Conservation (phyloP, 2,329 filamentous ascomycete genomes). For the Aureobasidium sp. region DNA sequence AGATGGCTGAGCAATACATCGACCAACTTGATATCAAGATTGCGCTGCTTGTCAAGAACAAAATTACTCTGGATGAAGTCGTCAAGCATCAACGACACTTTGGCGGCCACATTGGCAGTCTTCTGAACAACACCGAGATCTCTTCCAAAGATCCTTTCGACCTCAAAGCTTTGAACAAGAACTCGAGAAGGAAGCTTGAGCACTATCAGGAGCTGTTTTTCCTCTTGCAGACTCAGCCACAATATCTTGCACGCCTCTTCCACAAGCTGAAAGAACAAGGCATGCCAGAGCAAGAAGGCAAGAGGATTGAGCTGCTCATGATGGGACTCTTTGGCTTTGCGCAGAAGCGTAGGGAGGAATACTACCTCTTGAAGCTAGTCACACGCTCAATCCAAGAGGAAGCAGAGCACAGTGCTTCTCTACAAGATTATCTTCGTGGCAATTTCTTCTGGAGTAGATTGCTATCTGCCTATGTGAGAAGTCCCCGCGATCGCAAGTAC, state of each 20-base stretch:
- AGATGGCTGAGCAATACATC: conserved; percentile 95
- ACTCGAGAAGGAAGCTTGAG: conserved; percentile 88
- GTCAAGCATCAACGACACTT: conserved; percentile 96
- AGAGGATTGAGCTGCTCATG: conserved; percentile 84
- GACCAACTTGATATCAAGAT: conserved; percentile 99
- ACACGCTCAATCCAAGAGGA: conserved; percentile 78
- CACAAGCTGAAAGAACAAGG: conserved; percentile 74
- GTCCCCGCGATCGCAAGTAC: conserved; percentile 86
- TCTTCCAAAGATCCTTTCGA: conserved; percentile 89
- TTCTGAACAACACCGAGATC: conserved; percentile 83
- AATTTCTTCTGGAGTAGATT: conserved; percentile 93
- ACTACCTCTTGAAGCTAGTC: conserved; percentile 88
- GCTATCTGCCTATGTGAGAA: conserved; percentile 78
- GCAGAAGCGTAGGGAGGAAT: conserved; percentile 93
- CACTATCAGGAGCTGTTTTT: conserved; percentile 98
- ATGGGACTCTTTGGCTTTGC: conserved; percentile 97
- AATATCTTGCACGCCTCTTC: conserved; percentile 87
- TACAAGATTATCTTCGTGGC: conserved; percentile 82
- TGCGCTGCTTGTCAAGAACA: conserved; percentile 95
- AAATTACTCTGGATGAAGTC: conserved; percentile 96
- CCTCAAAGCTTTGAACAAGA: conserved; percentile 94
- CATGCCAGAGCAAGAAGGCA: conserved; percentile 83
- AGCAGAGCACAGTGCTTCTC: conserved; percentile 60
- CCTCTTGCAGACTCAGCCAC: conserved; percentile 89
- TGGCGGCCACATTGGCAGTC: conserved; percentile 75